Conservation (phyloP, 306 rosid species). For the Cicer judaicum region DNA sequence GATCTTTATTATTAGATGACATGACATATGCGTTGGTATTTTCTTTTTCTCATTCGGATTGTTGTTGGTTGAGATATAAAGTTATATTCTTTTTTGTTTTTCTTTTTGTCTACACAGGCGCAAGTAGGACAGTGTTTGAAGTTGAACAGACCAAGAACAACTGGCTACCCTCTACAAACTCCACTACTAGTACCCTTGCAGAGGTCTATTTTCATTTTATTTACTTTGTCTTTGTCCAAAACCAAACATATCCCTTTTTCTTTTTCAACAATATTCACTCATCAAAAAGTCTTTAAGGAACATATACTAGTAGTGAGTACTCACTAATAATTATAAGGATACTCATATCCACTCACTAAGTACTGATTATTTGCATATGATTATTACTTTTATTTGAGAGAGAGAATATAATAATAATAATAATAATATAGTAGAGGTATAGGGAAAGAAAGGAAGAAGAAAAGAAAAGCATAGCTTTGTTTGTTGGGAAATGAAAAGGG, state of each 20-base stretch:
- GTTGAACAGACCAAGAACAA: slow-evolving; percentile 77
- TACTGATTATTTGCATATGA: slow-evolving; percentile 55
- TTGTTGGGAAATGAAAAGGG: slow-evolving; percentile 91
- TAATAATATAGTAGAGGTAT: background rate
- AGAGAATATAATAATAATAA: background rate
- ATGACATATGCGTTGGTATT: background rate
- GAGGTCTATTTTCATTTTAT: slow-evolving; percentile 61
- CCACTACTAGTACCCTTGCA: slow-evolving; percentile 55
- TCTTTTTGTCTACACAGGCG: slow-evolving; percentile 67
- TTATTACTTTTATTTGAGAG: slow-evolving; percentile 41
- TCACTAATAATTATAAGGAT: background rate
- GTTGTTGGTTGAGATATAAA: slow-evolving; percentile 58
- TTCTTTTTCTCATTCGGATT: slow-evolving; percentile 49
- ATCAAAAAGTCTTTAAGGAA: slow-evolving; percentile 40
- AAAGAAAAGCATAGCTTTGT: slow-evolving; percentile 57
- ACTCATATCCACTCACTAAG: slow-evolving; percentile 40
- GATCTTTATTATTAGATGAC: slow-evolving; percentile 24
- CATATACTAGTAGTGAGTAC: background rate
- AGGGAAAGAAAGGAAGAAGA: slow-evolving; percentile 34
- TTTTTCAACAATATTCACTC: slow-evolving; percentile 10
- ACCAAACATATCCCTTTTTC: background rate
- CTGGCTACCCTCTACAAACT: slow-evolving; percentile 73
- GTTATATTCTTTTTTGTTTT: slow-evolving; percentile 67
- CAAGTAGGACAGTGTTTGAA: slow-evolving; percentile 71
- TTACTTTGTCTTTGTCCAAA: slow-evolving; percentile 40